These are phyloP conservation scores for Gastrodia elata DNA, from an alignment of 106 monocot species.

Conservation along the genomic window DNA sequence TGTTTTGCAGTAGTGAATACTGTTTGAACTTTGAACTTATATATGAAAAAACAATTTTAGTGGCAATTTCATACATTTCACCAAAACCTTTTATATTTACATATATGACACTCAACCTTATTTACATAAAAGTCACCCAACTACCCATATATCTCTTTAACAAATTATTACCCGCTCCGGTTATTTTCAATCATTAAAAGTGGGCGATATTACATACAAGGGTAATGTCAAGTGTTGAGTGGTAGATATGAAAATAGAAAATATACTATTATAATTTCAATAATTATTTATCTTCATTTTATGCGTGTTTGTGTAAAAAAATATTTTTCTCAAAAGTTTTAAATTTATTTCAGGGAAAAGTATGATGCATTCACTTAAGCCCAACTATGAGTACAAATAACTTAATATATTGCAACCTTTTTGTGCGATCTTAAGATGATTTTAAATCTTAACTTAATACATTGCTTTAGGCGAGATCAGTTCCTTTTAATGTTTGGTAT, in stretches of 20 bases:
- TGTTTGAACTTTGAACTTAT: neutral
- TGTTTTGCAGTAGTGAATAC: neutral
- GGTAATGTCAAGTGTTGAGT: too few relatives aligned
- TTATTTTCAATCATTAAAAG: too few relatives aligned
- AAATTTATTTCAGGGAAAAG: neutral
- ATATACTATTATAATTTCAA: too few relatives aligned
- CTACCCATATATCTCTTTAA: too few relatives aligned
- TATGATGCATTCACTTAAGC: neutral
- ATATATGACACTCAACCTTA: too few relatives aligned
- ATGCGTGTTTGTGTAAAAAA: too few relatives aligned
- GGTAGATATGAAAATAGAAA: too few relatives aligned
- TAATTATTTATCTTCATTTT: too few relatives aligned
- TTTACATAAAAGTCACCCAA: too few relatives aligned
- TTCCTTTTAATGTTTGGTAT: neutral
- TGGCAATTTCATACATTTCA: neutral
- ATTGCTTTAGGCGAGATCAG: neutral
- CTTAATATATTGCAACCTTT: neutral
- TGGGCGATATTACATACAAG: too few relatives aligned
- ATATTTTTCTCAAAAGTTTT: neutral
- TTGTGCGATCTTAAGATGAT: neutral
- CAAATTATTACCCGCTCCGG: too few relatives aligned
- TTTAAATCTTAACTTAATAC: neutral
- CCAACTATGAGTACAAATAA: neutral
- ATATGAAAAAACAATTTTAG: neutral
- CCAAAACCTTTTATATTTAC: too few relatives aligned